Conservation (phyloP, 495 filamentous ascomycete species). For the Schizothecium vesticola region DNA sequence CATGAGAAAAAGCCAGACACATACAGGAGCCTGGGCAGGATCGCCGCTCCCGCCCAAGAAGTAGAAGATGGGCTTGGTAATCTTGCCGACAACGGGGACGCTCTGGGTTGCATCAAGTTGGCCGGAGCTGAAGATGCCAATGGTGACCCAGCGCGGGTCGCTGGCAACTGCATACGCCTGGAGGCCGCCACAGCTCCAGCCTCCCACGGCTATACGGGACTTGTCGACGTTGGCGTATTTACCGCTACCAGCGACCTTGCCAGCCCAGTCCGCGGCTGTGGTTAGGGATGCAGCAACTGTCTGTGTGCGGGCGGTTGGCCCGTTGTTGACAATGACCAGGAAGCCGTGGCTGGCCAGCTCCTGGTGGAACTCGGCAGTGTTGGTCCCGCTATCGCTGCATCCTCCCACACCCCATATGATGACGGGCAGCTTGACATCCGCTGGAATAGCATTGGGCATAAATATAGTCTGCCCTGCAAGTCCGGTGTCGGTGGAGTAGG, state of each 20-base stretch:
- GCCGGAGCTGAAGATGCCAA: conserved; percentile 5
- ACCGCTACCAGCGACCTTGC: not conserved
- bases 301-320: not conserved
- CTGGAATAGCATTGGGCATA: not conserved
- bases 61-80: conserved; percentile 4
- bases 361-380: conserved; percentile 1
- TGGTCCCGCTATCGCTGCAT: conserved; percentile 8
- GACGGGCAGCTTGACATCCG: conserved; percentile 1
- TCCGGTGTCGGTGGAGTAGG: conserved; percentile 1
- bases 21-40: not conserved
- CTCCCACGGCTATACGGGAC: not conserved
- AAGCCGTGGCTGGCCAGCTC: conserved; percentile 1
- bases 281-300: not conserved
- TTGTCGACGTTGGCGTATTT: conserved; percentile 2
- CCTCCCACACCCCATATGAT: conserved; percentile 4
- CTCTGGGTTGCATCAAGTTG: conserved; percentile 4
- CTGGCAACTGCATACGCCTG: not conserved
- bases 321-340: conserved; percentile 5
- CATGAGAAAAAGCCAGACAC: not conserved
- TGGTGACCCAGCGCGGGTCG: not conserved
- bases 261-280: not conserved
- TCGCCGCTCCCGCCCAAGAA: conserved; percentile 2
- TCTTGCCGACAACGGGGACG: not conserved
- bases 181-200: conserved; percentile 2
- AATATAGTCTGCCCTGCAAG: conserved; percentile 1